Base-by-base conservation (phyloP, 805 yeast species). In the Candida maesae region DNA sequence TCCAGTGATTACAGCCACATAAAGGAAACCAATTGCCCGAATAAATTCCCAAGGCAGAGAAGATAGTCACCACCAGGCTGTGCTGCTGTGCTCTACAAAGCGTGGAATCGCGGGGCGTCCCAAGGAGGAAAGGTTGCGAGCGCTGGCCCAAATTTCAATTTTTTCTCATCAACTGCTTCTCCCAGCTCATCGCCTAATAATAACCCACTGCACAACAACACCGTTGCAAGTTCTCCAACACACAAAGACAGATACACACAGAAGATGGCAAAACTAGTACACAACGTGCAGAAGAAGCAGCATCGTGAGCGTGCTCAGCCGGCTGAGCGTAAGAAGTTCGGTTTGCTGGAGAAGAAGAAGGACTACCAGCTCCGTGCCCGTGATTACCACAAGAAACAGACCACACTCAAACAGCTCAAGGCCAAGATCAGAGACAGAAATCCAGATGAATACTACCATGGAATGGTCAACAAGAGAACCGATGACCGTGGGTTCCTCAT, bases 391-490 rank as follows among this genome's bases (percentile, higher is more conserved):
- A 63, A 65, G 47, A 79, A 79, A 51, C 76, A 80, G 51, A 73
- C 71, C 20, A 70, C 76, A 7, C 48, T 93, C 38, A 85, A 84
- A 64, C 71, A 82, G 1, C 72, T 93, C 43, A 78, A 84, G 50
- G 70, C 71, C 31, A 91, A 88, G 59, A 95, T 85, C 2, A 67
- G 72, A 27, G 71, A 73, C 33, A 74, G 88, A 52, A 93, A 93
- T 60, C 95, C 95, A 13, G 99, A 93, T 72, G 99, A 93, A 64
- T 93, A 84, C 67, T 89, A 91, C 63, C 96, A 88, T 76, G 93
- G 88, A 16, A 93, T 93, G 99, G 76, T 81, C 24, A 70, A 73
- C 12, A 69, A 71, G 45, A 73, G 71, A 53, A 79, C 93, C 5
- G 95, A 88, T 49, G 65, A 70, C 2, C 67, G 73, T 10, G 97